These are phyloP conservation scores for Mycena venus DNA, from an alignment of 768 basidiomycete species.

Conservation along the genomic window DNA sequence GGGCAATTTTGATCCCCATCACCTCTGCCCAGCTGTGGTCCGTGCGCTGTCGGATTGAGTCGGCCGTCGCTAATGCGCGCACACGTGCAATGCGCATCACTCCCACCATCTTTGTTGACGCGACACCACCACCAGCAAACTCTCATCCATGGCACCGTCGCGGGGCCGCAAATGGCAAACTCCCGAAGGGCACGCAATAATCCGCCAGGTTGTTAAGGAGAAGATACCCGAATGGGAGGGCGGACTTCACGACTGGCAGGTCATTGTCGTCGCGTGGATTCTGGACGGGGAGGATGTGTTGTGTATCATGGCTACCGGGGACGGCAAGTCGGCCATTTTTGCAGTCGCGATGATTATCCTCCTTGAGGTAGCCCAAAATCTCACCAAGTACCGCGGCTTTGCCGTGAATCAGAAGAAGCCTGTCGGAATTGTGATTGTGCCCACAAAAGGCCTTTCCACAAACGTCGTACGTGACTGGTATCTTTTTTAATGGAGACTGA, in stretches of 20 bases:
- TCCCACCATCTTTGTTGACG: no score
- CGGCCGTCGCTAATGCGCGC: no score
- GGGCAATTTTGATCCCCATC: neutral
- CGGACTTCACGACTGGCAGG: neutral
- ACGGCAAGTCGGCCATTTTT: slow-evolving; percentile 16
- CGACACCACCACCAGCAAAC: neutral
- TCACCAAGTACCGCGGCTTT: neutral
- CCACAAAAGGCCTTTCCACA: slow-evolving; percentile 2
- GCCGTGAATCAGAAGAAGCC: neutral
- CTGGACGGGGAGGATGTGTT: no score
- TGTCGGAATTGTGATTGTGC: neutral
- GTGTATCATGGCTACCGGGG: slow-evolving; percentile 5
- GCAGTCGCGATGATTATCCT: neutral
- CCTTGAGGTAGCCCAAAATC: neutral
- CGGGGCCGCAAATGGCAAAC: neutral
- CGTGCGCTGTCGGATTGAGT: no score
- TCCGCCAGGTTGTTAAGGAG: neutral
- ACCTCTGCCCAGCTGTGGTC: no score
- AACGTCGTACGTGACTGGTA: neutral
- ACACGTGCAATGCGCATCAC: no score
- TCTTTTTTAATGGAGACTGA: neutral
- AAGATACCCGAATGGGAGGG: slow-evolving; percentile 3
- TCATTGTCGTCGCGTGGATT: no score
- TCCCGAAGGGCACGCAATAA: neutral
- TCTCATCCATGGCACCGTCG: neutral